Evolutionary conservation across 371 early-diverging fungal species (phyloP).

Genomic region (Fennellomyces sp.): DNA sequence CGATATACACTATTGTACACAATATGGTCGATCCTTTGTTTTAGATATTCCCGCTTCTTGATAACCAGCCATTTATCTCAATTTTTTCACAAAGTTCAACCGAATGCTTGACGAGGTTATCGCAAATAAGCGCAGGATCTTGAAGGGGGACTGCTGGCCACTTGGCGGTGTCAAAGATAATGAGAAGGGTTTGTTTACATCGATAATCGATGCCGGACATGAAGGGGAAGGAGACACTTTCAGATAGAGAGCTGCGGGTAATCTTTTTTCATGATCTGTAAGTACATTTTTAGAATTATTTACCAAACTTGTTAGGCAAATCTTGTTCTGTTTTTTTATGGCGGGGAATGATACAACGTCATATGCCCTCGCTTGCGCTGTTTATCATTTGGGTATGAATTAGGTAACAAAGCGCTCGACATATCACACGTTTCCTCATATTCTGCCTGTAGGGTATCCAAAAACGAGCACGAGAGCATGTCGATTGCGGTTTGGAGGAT

Average conservation of each 20-base stretch:
- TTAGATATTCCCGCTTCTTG: too few species aligned
- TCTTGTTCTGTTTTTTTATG: not conserved
- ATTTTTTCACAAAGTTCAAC: too few species aligned
- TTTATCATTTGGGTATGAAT: conserved; percentile 22
- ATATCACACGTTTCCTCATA: too few species aligned
- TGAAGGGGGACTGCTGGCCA: too few species aligned
- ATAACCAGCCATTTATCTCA: too few species aligned
- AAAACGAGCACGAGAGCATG: conserved; percentile 21
- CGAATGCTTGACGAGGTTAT: too few species aligned
- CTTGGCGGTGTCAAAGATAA: not conserved
- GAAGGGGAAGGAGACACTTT: conserved; percentile 15
- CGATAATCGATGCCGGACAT: conserved; percentile 36
- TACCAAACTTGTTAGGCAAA: conserved; percentile 13
- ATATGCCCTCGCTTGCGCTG: conserved; percentile 13
- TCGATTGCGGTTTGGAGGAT: conserved; percentile 10
- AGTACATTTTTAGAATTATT: not conserved
- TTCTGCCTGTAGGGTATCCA: conserved; percentile 7
- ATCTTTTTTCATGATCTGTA: too few species aligned
- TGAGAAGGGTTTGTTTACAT: conserved; percentile 36
- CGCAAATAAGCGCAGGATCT: too few species aligned
- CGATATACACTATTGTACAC: too few species aligned
- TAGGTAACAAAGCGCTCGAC: conserved; percentile 3
- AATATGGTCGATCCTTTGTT: too few species aligned
- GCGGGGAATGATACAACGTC: conserved; percentile 26
- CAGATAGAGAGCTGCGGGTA: conserved; percentile 20